Evolutionary conservation across 2,329 filamentous ascomycete species (phyloP), one percentile per base, ranked within the genome.

Genomic region (Madurella mycetomatis): DNA sequence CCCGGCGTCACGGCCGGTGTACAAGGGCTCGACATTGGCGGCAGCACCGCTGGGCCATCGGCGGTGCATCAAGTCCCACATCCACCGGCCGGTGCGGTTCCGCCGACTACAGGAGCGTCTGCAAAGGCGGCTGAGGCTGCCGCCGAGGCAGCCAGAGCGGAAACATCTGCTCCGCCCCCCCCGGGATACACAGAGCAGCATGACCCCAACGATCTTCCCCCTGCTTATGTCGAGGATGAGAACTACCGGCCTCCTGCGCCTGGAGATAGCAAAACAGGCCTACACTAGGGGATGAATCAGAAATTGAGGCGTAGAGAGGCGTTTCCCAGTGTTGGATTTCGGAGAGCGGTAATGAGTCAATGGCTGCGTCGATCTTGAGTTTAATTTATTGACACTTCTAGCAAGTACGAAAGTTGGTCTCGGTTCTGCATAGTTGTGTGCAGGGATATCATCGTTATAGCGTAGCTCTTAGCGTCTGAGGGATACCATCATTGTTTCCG

Each of bases 151-250:
- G 59, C 58, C 15, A 52, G 43, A 9, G 53, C 49, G 3, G 37
- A 60, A 40, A 41, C 44, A 30, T 47, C 52, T 17, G 47, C 40
- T 1, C 51, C 59, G 2, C 61, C 66, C 1, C 66, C 66, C 32
- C 67, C 67, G 2, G 47, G 44, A 7, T 69, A 70, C 55, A 51
- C 59, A 9, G 58, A 62, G 46, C 47, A 53, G 2, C 41, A 18
- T 13, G 18, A 31, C 32, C 30, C 50, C 18, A 46, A 56, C 2
- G 66, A 66, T 13, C 40, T 60, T 32, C 68, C 65, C 34, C 67
- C 68, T 15, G 67, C 66, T 2, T 70, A 69, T 53, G 64, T 55
- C 0, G 64, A 67, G 17, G 59, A 64, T 3, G 58, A 59, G 1
- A 51, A 54, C 13, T 51, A 54, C 11, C 54, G 49, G 11, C 53